Evolutionary conservation across 2,329 filamentous ascomycete genomes (phyloP).

Genomic region (Colletotrichum sp.): DNA sequence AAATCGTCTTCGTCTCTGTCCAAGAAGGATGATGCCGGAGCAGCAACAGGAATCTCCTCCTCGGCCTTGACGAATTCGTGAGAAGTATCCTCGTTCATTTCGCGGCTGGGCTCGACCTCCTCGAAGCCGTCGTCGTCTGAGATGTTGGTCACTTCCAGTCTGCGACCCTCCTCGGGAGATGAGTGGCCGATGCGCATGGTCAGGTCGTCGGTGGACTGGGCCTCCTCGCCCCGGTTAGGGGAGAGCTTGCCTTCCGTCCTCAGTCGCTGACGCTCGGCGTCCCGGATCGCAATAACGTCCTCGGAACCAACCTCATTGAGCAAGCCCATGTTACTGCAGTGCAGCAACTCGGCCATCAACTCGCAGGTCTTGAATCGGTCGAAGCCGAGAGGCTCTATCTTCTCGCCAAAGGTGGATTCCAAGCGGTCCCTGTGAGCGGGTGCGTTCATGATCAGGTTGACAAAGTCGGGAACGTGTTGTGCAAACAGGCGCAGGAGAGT

Average conservation of each 20-base stretch:
- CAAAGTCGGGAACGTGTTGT: conserved; percentile 90
- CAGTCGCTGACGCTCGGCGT: conserved; percentile 81
- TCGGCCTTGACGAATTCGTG: conserved; percentile 70
- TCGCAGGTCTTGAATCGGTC: conserved; percentile 99
- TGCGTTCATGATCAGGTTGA: conserved; percentile 84
- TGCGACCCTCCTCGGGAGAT: conserved; percentile 65
- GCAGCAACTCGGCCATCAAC: conserved; percentile 94
- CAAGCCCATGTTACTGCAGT: conserved; percentile 98
- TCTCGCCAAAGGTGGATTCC: conserved; percentile 86
- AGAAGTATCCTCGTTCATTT: conserved; percentile 75
- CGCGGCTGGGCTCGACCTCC: conserved; percentile 75
- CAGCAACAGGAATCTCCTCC: conserved; percentile 48
- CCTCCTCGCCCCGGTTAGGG: conserved; percentile 39
- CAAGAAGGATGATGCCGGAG: conserved; percentile 31
- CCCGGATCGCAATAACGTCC: conserved; percentile 79
- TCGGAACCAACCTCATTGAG: conserved; percentile 92
- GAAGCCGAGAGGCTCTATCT: conserved; percentile 93
- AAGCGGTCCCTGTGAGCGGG: conserved; percentile 76
- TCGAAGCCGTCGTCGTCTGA: conserved; percentile 94
- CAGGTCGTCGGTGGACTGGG: conserved; percentile 63
- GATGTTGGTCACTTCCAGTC: conserved; percentile 80
- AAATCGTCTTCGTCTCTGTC: conserved; percentile 73
- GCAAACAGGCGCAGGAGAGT: conserved; percentile 89
- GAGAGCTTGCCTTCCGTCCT: conserved; percentile 76
- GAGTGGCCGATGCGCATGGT: conserved; percentile 62